Base-by-base conservation (phyloP, 2,329 filamentous ascomycete species). In the Fusarium sp. region DNA sequence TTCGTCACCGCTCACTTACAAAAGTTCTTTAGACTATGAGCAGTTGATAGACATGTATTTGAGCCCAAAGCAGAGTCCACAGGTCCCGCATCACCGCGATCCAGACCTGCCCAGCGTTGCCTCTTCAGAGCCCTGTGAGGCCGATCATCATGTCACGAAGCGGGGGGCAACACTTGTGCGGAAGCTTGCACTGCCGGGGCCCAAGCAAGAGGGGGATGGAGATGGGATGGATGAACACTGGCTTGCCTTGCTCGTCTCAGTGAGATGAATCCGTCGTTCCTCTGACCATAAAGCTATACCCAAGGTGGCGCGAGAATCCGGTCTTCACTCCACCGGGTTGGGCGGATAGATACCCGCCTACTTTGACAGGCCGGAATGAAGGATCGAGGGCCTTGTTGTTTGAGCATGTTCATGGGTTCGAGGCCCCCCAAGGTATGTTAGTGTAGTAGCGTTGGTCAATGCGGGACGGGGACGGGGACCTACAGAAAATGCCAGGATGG, bases 271-370 rank as follows among this genome's bases (percentile, higher is more conserved):
- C 73, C 69, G 39, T 67, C 64, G 24, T 67, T 61, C 68, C 65
- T 75, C 66, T 68, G 62, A 43, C 20, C 67, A 71, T 62, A 75
- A 43, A 62, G 60, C 74, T 75, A 78, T 75, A 18, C 74, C 76
- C 35, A 75, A 77, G 60, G 41, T 59, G 74, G 76, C 24, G 50
- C 52, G 64, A 58, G 59, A 37, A 63, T 66, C 72, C 62, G 68
- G 63, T 62, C 52, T 64, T 62, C 62, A 41, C 65, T 60, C 63
- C 33, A 67, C 45, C 56, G 59, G 52, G 56, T 60, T 48, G 50
- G 37, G 60, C 76, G 76, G 76, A 68, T 77, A 75, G 76, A 75
- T 76, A 58, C 68, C 76, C 76, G 76, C 62, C 64, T 61, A 68
- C 27, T 73, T 71, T 72, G 73, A 75, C 76, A 77, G 66, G 61